These are phyloP conservation scores for Excoecaria agallocha DNA, from an alignment of 345 rosid species.

Conservation along the genomic window DNA sequence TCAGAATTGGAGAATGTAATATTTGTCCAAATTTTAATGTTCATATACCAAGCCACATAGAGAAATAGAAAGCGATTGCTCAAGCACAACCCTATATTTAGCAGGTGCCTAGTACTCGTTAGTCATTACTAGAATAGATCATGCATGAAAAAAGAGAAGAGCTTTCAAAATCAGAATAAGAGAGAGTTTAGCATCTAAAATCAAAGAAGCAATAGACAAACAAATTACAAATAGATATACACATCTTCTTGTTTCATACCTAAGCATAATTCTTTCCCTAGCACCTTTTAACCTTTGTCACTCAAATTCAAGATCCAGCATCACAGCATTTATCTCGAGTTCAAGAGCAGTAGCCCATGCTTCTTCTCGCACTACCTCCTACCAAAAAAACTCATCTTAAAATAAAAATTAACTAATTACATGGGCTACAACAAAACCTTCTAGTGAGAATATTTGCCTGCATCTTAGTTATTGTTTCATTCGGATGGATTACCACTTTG, in stretches of 20 bases:
- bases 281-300: conserved; percentile 90
- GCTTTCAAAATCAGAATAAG: neutral
- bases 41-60: neutral
- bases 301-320: conserved; percentile 89
- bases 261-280: conserved; percentile 95
- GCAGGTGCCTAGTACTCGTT: neutral
- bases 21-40: neutral
- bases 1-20: neutral
- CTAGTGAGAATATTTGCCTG: conserved; percentile 3
- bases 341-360: conserved; percentile 94
- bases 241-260: conserved; percentile 50
- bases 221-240: neutral
- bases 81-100: neutral
- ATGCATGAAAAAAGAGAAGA: neutral
- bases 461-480: neutral
- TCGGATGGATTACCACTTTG: neutral
- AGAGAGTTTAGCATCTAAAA: neutral
- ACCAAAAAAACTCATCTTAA: conserved; percentile 69
- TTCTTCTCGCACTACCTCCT: conserved; percentile 99
- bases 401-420: conserved; percentile 9
- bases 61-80: neutral
- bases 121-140: neutral
- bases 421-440: conserved; percentile 10
- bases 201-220: neutral
- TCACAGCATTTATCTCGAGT: conserved; percentile 72